Evolutionary conservation across 306 rosid genomes (phyloP).

Genomic region (Comarum palustre): DNA sequence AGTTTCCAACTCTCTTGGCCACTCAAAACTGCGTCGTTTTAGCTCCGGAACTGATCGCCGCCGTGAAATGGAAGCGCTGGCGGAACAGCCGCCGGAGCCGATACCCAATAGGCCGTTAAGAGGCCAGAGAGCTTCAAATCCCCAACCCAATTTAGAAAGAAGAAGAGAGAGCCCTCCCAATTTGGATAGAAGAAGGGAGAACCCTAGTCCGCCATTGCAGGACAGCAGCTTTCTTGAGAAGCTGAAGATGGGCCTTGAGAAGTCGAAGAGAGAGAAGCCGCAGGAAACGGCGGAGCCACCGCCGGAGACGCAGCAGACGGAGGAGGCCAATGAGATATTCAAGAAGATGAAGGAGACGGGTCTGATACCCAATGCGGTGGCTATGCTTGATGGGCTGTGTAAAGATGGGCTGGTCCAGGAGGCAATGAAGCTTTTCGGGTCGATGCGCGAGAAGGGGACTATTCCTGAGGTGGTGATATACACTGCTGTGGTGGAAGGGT

Average conservation of each 20-base stretch:
- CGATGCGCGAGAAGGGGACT: slow-evolving; percentile 85
- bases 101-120: slow-evolving; percentile 42
- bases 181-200: slow-evolving; percentile 20
- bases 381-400: slow-evolving; percentile 97
- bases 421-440: slow-evolving; percentile 82
- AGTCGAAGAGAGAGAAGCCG: slow-evolving; percentile 28
- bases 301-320: slow-evolving; percentile 34
- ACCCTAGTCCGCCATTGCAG: slow-evolving; percentile 27
- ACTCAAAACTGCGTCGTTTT: slow-evolving; percentile 31
- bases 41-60: slow-evolving; percentile 33
- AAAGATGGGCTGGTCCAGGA: slow-evolving; percentile 93
- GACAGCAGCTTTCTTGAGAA: slow-evolving; percentile 65
- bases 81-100: slow-evolving; percentile 29
- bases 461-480: slow-evolving; percentile 86
- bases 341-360: slow-evolving; percentile 94
- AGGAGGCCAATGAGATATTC: slow-evolving; percentile 76
- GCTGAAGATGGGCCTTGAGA: slow-evolving; percentile 48
- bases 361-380: slow-evolving; percentile 85
- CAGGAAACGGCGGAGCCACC: slow-evolving; percentile 25
- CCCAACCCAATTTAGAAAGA: slow-evolving; percentile 3
- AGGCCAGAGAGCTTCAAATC: slow-evolving; percentile 20
- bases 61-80: slow-evolving; percentile 13
- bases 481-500: slow-evolving; percentile 93
- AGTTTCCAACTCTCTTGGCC: slow-evolving; percentile 21
- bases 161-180: slow-evolving; percentile 8